Percentiles rank a stretch among this genome's conserved stretches.
phyloP scores from a whole-genome alignment of 495 filamentous ascomycete species.

The Aspergillus bridgeri region DNA sequence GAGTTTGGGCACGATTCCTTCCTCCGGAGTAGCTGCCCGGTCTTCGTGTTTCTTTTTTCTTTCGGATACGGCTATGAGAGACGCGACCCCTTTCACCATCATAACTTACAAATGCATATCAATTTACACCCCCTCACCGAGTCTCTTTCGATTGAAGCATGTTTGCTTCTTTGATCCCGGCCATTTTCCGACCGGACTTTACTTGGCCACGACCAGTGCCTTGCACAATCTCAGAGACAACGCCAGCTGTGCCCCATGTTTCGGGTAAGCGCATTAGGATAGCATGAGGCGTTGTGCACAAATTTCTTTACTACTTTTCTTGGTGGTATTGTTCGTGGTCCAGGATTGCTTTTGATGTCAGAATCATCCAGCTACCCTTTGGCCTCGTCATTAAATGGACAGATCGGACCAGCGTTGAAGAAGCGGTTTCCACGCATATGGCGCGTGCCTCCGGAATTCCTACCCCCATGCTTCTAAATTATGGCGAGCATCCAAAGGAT shows the following conservation, averaged over 20 bases:
- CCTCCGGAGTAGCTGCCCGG: too few species aligned
- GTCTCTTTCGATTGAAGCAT: too few species aligned
- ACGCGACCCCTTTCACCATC: too few species aligned
- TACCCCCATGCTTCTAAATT: slow-evolving; percentile 38
- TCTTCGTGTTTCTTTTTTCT: too few species aligned
- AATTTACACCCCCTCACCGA: too few species aligned
- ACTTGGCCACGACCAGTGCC: slow-evolving; percentile 21
- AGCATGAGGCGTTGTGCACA: slow-evolving; percentile 26
- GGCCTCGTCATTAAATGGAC: slow-evolving; percentile 41
- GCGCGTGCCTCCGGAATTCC: slow-evolving; percentile 35
- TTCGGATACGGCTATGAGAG: too few species aligned
- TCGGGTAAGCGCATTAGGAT: slow-evolving; percentile 7
- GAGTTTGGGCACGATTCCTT: too few species aligned
- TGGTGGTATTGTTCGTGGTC: slow-evolving; percentile 27
- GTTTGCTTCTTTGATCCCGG: too few species aligned
- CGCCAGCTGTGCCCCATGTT: slow-evolving; percentile 8
- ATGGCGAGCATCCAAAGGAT: slow-evolving; percentile 35
- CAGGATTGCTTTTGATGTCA: slow-evolving; percentile 13
- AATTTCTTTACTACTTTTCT: slow-evolving; percentile 20
- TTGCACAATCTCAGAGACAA: slow-evolving; percentile 11
- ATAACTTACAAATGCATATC: too few species aligned
- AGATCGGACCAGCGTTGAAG: slow-evolving; percentile 38
- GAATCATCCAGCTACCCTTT: slow-evolving; percentile 30
- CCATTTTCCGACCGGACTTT: slow-evolving; percentile 17
- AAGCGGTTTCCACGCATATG: slow-evolving; percentile 38